These are phyloP conservation scores for Vanrija humicola DNA, from an alignment of 1,284 basidiomycete genomes.

Conservation along the genomic window DNA sequence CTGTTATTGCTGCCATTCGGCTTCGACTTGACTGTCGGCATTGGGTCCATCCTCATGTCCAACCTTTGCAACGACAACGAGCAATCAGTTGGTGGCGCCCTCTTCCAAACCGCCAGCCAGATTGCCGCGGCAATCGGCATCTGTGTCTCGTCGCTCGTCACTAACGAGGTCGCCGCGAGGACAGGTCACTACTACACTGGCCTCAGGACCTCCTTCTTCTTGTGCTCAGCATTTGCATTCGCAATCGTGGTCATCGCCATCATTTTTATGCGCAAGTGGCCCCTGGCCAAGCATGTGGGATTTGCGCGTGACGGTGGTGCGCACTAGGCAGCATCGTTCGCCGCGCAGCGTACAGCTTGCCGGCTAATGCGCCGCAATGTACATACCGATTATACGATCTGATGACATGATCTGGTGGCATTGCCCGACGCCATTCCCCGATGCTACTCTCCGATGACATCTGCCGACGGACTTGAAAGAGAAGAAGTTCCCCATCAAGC, in stretches of 20 bases:
- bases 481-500: too few species aligned
- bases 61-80: slow-evolving; percentile 32
- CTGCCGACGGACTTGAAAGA: too few species aligned
- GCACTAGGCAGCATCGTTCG: too few species aligned
- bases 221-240: slow-evolving; percentile 22
- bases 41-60: slow-evolving; percentile 35
- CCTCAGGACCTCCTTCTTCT: slow-evolving; percentile 24
- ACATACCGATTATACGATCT: too few species aligned
- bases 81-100: slow-evolving; percentile 31
- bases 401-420: too few species aligned
- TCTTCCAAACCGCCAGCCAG: slow-evolving; percentile 32
- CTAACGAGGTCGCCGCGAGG: slow-evolving; percentile 5
- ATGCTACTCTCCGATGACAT: too few species aligned
- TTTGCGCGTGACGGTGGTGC: too few species aligned
- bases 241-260: slow-evolving; percentile 8
- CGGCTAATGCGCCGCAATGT: too few species aligned
- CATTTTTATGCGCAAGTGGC: slow-evolving; percentile 15
- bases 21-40: slow-evolving; percentile 30
- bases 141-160: slow-evolving; percentile 22
- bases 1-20: slow-evolving; percentile 32
- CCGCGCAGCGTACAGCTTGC: too few species aligned
- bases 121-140: slow-evolving; percentile 29
- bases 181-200: slow-evolving; percentile 8
- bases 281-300: slow-evolving; percentile 14
- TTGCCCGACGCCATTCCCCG: too few species aligned